Evolutionary conservation across 1,284 basidiomycete species (phyloP), one percentile per base, ranked within the genome.

Genomic region (Phenoliferia sp.): DNA sequence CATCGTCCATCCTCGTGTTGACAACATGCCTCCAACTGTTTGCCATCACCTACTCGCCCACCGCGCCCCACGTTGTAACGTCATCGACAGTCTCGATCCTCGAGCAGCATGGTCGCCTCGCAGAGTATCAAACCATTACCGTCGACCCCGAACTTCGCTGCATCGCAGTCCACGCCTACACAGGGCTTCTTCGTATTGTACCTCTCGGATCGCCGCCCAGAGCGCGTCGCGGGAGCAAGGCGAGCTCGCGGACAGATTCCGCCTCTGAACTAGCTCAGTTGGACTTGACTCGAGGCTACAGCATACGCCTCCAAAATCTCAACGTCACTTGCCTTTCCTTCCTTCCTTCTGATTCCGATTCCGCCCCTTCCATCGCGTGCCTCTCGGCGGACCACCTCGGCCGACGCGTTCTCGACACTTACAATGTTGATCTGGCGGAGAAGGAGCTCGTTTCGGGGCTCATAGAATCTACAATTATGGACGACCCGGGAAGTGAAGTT

Each of bases 171-270:
- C 71, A 76, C 59, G 74, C 70, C n/a, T 76, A 74, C 66, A 62
- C 68, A 50, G 74, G 74, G 3, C 68, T 76, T n/a, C 36, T 73
- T 15, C 63, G 74, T 16, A 59, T 76, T 57, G 61, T 76, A n/a
- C 69, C 70, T 2, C 68, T 76, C 55, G 35, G 44, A n/a, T 39
- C 39, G 32, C 52, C 64, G n/a, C 54, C 26, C 16, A 56, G 31
- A 22, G 26, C 31, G 5, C 52, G 60, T 5, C 34, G 52, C 17
- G 22, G 32, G 31, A 39, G 35, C 32, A 52, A 31, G 32, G 36
- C n/a, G 15, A n/a, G 12, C 6, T 19, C 54, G 36, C 29, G 19
- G 34, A 34, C 59, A 32, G 28, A 17, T 4, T 26, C 34, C 15
- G 17, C 32, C 3, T 29, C 5, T 28, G 69, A 56, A 5, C 28